These are phyloP conservation scores for Mycena polygramma DNA, from an alignment of 768 basidiomycete species.

Conservation along the genomic window DNA sequence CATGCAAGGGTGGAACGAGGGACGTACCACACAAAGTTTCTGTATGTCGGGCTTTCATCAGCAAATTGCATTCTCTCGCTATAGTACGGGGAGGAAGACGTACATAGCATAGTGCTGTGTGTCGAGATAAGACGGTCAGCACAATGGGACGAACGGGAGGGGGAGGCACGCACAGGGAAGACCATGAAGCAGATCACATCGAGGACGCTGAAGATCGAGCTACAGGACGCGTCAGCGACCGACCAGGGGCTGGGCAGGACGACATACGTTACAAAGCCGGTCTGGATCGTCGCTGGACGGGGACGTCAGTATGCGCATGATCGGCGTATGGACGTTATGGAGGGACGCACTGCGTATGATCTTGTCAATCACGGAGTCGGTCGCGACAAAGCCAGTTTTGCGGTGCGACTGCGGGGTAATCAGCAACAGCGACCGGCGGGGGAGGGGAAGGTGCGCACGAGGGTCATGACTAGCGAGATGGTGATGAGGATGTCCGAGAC, in stretches of 20 bases:
- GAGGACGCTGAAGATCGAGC: constrained; percentile 43
- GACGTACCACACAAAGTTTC: too few relatives aligned
- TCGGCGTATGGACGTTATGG: constrained; percentile 14
- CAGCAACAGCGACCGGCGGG: too few relatives aligned
- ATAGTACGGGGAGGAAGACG: constrained; percentile 14
- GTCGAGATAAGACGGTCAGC: too few relatives aligned
- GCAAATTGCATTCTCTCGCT: too few relatives aligned
- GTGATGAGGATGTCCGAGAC: constrained; percentile 64
- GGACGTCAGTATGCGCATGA: background rate
- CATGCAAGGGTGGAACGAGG: too few relatives aligned
- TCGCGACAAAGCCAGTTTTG: constrained; percentile 51
- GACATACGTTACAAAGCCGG: constrained; percentile 40
- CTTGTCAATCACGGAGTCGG: constrained; percentile 51
- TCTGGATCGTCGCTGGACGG: constrained; percentile 46
- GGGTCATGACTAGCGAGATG: constrained; percentile 51
- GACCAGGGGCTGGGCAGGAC: constrained; percentile 14
- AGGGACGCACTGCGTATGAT: constrained; percentile 47
- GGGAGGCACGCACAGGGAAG: constrained; percentile 17
- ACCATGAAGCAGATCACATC: constrained; percentile 48
- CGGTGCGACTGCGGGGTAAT: constrained; percentile 46
- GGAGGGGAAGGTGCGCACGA: constrained; percentile 47
- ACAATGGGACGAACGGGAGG: too few relatives aligned
- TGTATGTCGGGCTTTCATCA: too few relatives aligned
- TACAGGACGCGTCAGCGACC: background rate
- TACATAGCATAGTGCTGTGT: background rate